Conservation (phyloP, 345 rosid genomes). For the Ceriops decandra region DNA sequence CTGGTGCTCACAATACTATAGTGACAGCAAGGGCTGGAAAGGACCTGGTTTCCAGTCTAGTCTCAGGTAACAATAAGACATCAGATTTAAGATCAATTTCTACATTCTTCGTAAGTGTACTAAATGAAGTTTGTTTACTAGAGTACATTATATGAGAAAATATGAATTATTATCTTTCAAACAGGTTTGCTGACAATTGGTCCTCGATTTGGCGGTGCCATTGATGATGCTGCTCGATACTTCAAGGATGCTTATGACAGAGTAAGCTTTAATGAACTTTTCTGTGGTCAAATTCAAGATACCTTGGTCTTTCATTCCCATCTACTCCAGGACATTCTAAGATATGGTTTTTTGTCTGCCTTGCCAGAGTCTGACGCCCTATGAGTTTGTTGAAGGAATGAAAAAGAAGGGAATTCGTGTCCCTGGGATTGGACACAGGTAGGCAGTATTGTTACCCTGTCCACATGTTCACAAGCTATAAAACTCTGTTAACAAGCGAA, state of each 20-base stretch:
- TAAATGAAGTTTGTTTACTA: not conserved
- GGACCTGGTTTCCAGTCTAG: slow-evolving; percentile 97
- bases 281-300: not conserved
- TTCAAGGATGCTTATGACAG: slow-evolving; percentile 93
- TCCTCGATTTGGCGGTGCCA: slow-evolving; percentile 97
- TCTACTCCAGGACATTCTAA: slow-evolving; percentile 9
- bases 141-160: not conserved
- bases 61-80: slow-evolving; percentile 50
- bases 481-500: not conserved
- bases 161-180: slow-evolving; percentile 19
- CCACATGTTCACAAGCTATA: slow-evolving; percentile 2
- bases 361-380: slow-evolving; percentile 72
- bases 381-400: slow-evolving; percentile 91
- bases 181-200: slow-evolving; percentile 95
- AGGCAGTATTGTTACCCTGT: slow-evolving; percentile 11
- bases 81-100: not conserved
- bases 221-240: slow-evolving; percentile 96
- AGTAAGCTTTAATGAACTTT: slow-evolving; percentile 35
- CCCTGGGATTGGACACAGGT: slow-evolving; percentile 98
- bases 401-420: slow-evolving; percentile 98
- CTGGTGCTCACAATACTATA: slow-evolving; percentile 94
- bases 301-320: slow-evolving; percentile 5
- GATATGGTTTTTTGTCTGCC: slow-evolving; percentile 12
- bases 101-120: no score
- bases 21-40: slow-evolving; percentile 99